Evolutionary conservation across 495 filamentous ascomycete genomes (phyloP), one percentile per base, ranked within the genome.

Genomic region (Aspergillus bridgeri): DNA sequence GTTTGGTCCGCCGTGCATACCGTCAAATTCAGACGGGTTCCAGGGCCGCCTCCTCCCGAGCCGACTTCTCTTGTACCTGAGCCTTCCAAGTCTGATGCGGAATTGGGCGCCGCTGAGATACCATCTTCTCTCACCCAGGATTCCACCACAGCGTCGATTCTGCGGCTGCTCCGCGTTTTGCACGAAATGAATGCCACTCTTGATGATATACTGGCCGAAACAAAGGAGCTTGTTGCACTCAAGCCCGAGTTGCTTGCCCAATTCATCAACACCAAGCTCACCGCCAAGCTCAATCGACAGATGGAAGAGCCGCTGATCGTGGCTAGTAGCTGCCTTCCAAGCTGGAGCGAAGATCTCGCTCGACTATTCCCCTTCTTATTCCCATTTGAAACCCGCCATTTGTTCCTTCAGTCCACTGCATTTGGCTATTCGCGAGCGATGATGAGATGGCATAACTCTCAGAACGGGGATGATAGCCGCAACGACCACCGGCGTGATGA

Each of bases 221-320:
- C 90, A 63, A 87, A 88, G 64, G 86, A 88, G 48, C 74, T 79
- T 3, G 69, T 87, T 43, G 85, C 81, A 51, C 75, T 96, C 47
- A 90, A 87, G 43, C 74, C 83, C n/a, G 94, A 98, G 71, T 89
- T 93, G 6, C 68, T 96, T 43, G 87, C 93, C 11, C 95, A 98
- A 63, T 98, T 99, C 65, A 94, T 99, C 72, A 99, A 99, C 65
- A 96, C 93, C 0, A 99, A 99, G 73, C 82, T 99, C 49, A 99
- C 94, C 2, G 94, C 94, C n/a, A 99, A 99, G 73, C 81, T 99
- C 44, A 99, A 99, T 64, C 86, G 94, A 27, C 94, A 99, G 67
- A 75, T 99, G 42, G 94, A 99, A 69, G 94, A 99, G 74, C 94
- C 94, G n/a, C 77, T 99, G 44, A 96, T 99, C 60, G 94, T 99